Conservation (phyloP, 345 rosid species). For the Citrus reticulata region DNA sequence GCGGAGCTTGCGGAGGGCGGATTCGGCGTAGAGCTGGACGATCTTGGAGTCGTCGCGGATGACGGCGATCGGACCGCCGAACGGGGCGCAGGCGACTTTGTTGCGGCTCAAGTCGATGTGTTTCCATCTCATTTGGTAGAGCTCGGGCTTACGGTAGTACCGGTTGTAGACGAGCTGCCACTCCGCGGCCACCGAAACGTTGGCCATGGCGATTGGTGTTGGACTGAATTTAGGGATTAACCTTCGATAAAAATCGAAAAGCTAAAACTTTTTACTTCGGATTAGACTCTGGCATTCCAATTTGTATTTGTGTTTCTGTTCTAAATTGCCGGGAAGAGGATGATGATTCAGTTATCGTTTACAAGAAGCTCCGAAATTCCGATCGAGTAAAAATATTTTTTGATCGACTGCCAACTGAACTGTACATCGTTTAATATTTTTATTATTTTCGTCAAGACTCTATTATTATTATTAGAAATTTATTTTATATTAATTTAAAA, state of each 20-base stretch:
- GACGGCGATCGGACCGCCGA: slow-evolving; percentile 88
- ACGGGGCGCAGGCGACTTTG: slow-evolving; percentile 92
- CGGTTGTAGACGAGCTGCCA: slow-evolving; percentile 90
- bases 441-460: too few relatives aligned
- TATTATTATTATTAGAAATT: too few relatives aligned
- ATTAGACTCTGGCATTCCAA: not conserved
- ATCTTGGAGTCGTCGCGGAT: slow-evolving; percentile 99
- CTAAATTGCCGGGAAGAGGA: too few relatives aligned
- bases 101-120: slow-evolving; percentile 81
- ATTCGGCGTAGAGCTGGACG: slow-evolving; percentile 92
- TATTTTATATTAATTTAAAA: too few relatives aligned
- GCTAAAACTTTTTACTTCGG: too few relatives aligned
- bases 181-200: slow-evolving; percentile 91
- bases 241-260: too few relatives aligned
- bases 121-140: slow-evolving; percentile 85
- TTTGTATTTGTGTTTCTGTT: not conserved
- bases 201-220: slow-evolving; percentile 47
- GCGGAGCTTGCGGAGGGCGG: slow-evolving; percentile 96
- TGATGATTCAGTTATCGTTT: too few relatives aligned
- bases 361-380: not conserved
- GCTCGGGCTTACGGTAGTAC: slow-evolving; percentile 88
- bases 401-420: not conserved
- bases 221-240: not conserved
- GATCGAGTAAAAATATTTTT: not conserved
- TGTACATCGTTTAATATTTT: too few relatives aligned